Conservation (phyloP, 371 early-diverging fungal genomes). For the Rhizopus sp. region DNA sequence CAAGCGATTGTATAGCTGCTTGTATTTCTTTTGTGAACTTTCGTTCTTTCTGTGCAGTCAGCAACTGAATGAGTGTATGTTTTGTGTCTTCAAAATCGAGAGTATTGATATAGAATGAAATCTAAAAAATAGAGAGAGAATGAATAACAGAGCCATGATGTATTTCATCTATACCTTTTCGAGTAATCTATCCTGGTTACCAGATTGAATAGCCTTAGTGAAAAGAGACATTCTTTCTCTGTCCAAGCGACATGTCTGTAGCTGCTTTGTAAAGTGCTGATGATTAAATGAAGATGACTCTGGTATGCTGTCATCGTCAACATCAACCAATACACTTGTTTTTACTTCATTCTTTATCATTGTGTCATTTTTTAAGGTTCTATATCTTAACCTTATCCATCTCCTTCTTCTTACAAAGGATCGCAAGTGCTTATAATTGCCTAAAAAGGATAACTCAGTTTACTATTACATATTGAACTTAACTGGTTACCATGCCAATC, state of each 20-base stretch:
- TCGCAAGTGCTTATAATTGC: constrained; percentile 56
- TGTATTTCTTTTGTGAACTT: constrained; percentile 21
- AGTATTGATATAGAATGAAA: constrained; percentile 15
- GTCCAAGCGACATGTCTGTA: constrained; percentile 36
- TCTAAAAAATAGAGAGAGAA: constrained; percentile 10
- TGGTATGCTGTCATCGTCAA: not conserved
- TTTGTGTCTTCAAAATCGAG: constrained; percentile 38
- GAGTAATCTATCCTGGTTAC: constrained; percentile 14
- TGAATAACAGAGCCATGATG: not conserved
- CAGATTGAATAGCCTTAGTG: constrained; percentile 13
- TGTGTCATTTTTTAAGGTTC: constrained; percentile 4
- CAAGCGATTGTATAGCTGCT: constrained; percentile 25
- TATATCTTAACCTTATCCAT: constrained; percentile 60
- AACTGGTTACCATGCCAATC: constrained; percentile 46
- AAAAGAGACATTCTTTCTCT: constrained; percentile 37
- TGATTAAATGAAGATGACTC: not conserved
- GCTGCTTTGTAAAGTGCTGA: constrained; percentile 7
- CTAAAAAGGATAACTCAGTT: constrained; percentile 16
- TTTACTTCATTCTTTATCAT: not conserved
- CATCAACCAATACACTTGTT: not conserved
- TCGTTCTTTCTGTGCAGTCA: constrained; percentile 11
- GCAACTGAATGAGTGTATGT: constrained; percentile 11
- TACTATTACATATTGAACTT: not conserved
- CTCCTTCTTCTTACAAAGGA: constrained; percentile 67
- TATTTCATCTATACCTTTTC: constrained; percentile 7